A percentile compares a stretch with the other conserved stretches of the same genome.
These are phyloP conservation scores for Phaffia rhodozyma DNA, from an alignment of 1,284 basidiomycete species.

Conservation along the genomic window DNA sequence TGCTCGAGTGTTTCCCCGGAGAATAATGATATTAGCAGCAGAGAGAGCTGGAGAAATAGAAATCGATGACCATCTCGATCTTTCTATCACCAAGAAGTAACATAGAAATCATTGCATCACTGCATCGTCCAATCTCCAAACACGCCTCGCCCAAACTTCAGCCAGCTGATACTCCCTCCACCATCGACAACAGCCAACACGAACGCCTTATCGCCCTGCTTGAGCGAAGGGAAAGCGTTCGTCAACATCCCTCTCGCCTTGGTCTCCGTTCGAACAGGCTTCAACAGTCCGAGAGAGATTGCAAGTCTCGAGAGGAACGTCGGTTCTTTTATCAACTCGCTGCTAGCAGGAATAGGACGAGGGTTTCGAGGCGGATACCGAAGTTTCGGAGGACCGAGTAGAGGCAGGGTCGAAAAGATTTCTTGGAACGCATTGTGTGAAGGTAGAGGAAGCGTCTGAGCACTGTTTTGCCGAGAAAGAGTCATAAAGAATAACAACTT, in stretches of 20 bases:
- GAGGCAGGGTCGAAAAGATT: slow-evolving; percentile 29
- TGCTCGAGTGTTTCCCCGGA: no score
- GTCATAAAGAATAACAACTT: neutral
- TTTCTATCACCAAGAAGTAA: neutral
- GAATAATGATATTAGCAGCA: no score
- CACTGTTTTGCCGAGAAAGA: slow-evolving; percentile 21
- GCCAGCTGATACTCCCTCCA: slow-evolving; percentile 68
- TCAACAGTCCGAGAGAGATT: no score
- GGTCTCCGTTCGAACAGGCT: neutral
- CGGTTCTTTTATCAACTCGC: no score
- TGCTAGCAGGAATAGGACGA: slow-evolving; percentile 3
- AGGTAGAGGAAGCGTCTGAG: slow-evolving; percentile 30
- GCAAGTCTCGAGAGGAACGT: no score
- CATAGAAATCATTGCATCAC: slow-evolving; percentile 29
- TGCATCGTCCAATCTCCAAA: slow-evolving; percentile 70
- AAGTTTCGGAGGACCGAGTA: slow-evolving; percentile 43
- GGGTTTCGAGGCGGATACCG: slow-evolving; percentile 40
- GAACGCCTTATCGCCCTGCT: slow-evolving; percentile 71
- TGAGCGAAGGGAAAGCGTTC: slow-evolving; percentile 58
- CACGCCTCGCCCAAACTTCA: slow-evolving; percentile 72
- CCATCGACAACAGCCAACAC: slow-evolving; percentile 83
- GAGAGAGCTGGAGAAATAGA: no score
- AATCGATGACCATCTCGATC: no score
- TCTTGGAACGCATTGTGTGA: slow-evolving; percentile 28
- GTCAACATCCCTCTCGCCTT: slow-evolving; percentile 34